phyloP scores from a whole-genome alignment of 768 basidiomycete genomes.

The Lentinula lateritia region DNA sequence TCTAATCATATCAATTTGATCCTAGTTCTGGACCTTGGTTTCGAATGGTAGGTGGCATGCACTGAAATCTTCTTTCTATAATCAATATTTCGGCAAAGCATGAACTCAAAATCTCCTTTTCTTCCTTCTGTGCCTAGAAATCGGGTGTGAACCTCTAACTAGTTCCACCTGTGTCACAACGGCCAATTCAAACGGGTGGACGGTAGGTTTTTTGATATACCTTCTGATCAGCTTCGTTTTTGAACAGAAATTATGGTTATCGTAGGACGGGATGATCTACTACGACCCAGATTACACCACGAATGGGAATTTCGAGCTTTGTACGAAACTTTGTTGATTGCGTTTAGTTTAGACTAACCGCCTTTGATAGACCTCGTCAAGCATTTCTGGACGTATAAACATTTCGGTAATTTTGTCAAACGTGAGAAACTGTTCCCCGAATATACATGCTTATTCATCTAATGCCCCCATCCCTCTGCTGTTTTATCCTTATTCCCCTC shows the following conservation, averaged over 20 bases:
- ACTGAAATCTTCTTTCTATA: too few relatives aligned
- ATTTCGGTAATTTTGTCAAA: conserved; percentile 35
- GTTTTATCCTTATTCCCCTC: not conserved
- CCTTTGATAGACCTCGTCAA: conserved; percentile 25
- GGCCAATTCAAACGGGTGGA: conserved; percentile 36
- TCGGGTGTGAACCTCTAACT: conserved; percentile 33
- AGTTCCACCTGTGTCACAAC: conserved; percentile 27
- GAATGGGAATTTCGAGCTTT: conserved; percentile 31
- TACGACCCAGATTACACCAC: conserved; percentile 34
- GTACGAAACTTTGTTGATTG: conserved; percentile 13
- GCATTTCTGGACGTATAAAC: conserved; percentile 34
- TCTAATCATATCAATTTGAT: not conserved
- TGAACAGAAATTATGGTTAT: not conserved
- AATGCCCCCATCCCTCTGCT: not conserved
- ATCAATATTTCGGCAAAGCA: too few relatives aligned
- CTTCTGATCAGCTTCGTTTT: too few relatives aligned
- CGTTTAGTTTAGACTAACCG: not conserved
- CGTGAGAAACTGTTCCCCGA: conserved; percentile 16
- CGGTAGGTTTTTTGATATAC: conserved; percentile 17
- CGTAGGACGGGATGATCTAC: conserved; percentile 31
- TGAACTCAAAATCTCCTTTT: not conserved
- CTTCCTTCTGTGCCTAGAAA: conserved; percentile 16
- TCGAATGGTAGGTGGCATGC: conserved; percentile 20
- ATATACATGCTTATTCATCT: not conserved
- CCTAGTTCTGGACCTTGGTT: conserved; percentile 34